A percentile compares a stretch with the other conserved stretches of the same genome.
phyloP scores from a whole-genome alignment of 2,329 filamentous ascomycete genomes.

The Aspergillus sp. region DNA sequence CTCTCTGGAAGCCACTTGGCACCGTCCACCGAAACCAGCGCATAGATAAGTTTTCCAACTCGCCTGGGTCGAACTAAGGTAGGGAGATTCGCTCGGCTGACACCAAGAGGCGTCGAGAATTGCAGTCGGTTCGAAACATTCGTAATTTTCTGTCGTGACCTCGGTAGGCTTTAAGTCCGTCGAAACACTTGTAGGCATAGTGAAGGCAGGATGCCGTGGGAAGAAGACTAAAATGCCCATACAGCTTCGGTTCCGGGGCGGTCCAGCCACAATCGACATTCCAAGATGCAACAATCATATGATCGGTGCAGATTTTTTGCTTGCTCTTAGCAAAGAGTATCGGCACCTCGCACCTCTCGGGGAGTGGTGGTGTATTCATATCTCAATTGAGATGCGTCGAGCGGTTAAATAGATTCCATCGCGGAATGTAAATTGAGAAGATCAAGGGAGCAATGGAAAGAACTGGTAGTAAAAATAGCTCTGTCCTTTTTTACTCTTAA shows the following conservation, averaged over 20 bases:
- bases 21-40: neutral
- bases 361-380: neutral
- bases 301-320: conserved; percentile 61
- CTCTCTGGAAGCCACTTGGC: conserved; percentile 5
- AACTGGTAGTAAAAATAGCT: too few relatives aligned
- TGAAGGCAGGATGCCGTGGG: conserved; percentile 75
- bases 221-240: conserved; percentile 70
- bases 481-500: too few relatives aligned
- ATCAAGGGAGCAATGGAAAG: too few relatives aligned
- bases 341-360: neutral
- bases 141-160: conserved; percentile 66
- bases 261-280: conserved; percentile 63
- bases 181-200: conserved; percentile 84
- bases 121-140: conserved; percentile 69
- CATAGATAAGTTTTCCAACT: conserved; percentile 26
- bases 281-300: conserved; percentile 76
- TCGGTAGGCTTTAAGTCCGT: conserved; percentile 71
- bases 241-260: conserved; percentile 67
- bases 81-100: conserved; percentile 64
- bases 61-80: conserved; percentile 64
- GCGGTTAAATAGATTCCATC: neutral
- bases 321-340: neutral
- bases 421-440: too few relatives aligned
- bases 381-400: neutral
- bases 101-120: conserved; percentile 60